phyloP scores from a whole-genome alignment of 768 basidiomycete genomes.

The Naganishia randhawae region DNA sequence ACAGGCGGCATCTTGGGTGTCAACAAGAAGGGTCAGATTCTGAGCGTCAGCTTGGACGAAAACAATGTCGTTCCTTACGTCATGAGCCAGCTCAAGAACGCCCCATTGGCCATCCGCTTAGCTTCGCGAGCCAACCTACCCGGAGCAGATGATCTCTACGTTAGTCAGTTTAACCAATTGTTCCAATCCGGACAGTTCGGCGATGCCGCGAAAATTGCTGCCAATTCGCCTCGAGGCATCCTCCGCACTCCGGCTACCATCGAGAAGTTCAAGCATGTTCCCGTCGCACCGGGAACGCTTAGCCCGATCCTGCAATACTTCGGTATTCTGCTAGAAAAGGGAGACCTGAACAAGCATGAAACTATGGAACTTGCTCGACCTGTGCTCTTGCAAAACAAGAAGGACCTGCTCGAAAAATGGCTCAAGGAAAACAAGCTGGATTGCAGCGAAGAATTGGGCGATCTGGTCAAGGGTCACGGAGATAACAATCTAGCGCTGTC shows the following conservation, averaged over 20 bases:
- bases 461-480: constrained; percentile 78
- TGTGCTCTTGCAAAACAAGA: constrained; percentile 90
- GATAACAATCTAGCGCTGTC: constrained; percentile 97
- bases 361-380: constrained; percentile 93
- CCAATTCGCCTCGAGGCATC: constrained; percentile 93
- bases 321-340: constrained; percentile 96
- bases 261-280: constrained; percentile 93
- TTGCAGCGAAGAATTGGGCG: constrained; percentile 96
- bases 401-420: constrained; percentile 97
- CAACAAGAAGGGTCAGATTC: constrained; percentile 98
- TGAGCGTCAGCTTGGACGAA: constrained; percentile 95
- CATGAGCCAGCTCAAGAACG: constrained; percentile 87
- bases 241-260: constrained; percentile 91
- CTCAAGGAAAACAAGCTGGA: constrained; percentile 99
- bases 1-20: constrained; percentile 96
- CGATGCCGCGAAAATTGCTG: constrained; percentile 95
- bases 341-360: constrained; percentile 93
- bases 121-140: constrained; percentile 93
- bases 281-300: constrained; percentile 80
- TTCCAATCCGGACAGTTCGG: constrained; percentile 83
- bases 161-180: constrained; percentile 86
- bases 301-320: constrained; percentile 98
- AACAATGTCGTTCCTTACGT: constrained; percentile 94
- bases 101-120: constrained; percentile 95
- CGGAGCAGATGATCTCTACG: constrained; percentile 93